Base-by-base conservation (phyloP, 768 basidiomycete genomes). In the Tylopilus rubrobrunneus region DNA sequence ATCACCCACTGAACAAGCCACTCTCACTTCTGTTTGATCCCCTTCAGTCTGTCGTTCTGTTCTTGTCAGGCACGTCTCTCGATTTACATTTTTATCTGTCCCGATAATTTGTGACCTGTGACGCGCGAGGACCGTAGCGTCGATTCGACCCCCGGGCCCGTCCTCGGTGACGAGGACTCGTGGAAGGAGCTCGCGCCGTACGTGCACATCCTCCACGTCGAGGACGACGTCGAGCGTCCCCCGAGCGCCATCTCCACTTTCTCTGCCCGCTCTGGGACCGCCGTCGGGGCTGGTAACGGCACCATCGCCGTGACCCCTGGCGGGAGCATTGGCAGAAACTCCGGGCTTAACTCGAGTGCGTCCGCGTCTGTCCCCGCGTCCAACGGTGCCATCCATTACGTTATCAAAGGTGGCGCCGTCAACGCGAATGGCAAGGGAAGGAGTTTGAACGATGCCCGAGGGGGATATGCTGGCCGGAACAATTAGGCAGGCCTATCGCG, bases 21-120 rank as follows among this genome's bases (percentile, higher is more conserved):
- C 71, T 90, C 37, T 85, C 88, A 0, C 78, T 95, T 36, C 68
- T 95, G 45, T 93, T 96, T 67, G 92, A 97, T 62, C 89, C 91
- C 0, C 89, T 89, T 64, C 87, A 96, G 69, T 88, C 89, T 5
- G 48, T 67, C 28, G 48, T 58, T 28, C 8, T 60, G 46, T 67
- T 54, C 54, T 49, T 62, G 34, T 49, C 62, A 25, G 64, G 64
- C 61, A 39, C 5, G 58, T 44, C 69, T 66, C 8, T 36, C 55
- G 53, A 66, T 21, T 23, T 1, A 2, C 56, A 49, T 65, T 21
- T 29, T 1, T 7, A 2, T 19, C 1, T 11, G 11, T 36, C 28
- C 8, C 7, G 53, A n/a, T n/a, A n/a, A n/a, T n/a, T n/a, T n/a
- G n/a, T n/a, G n/a, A n/a, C n/a, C n/a, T n/a, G n/a, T n/a, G n/a